phyloP scores from a whole-genome alignment of 2,329 filamentous ascomycete genomes.

The Chaetomium globosum region DNA sequence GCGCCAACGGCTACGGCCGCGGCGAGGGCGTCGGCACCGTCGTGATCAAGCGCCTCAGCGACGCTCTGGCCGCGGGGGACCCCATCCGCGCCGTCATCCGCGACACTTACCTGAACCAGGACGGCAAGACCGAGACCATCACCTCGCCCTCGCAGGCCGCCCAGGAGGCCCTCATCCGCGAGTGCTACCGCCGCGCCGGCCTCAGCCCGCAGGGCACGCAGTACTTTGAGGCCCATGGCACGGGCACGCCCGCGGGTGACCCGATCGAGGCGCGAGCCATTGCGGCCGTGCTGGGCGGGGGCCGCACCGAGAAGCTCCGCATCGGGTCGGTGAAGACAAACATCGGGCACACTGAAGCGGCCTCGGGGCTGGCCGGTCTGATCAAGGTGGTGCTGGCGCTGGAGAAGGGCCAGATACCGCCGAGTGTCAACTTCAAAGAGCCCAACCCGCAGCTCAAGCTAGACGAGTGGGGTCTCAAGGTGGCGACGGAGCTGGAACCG shows the following conservation, averaged over 20 bases:
- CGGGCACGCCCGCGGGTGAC: constrained; percentile 34
- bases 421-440: constrained; percentile 40
- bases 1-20: constrained; percentile 42
- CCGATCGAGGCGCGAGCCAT: constrained; percentile 35
- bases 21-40: constrained; percentile 42
- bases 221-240: constrained; percentile 37
- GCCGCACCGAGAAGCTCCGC: constrained; percentile 23
- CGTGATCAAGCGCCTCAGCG: constrained; percentile 46
- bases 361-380: constrained; percentile 43
- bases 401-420: constrained; percentile 40
- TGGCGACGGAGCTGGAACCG: constrained; percentile 24
- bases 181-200: constrained; percentile 35
- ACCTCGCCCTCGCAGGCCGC: constrained; percentile 43
- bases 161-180: constrained; percentile 40
- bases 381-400: constrained; percentile 41
- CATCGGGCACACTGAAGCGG: constrained; percentile 45
- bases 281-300: constrained; percentile 22
- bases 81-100: constrained; percentile 42
- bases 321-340: constrained; percentile 37
- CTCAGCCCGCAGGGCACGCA: constrained; percentile 23
- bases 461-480: constrained; percentile 39
- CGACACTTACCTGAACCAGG: constrained; percentile 41
- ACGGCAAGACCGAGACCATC: constrained; percentile 46
- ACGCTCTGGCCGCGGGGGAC: constrained; percentile 48
- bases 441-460: constrained; percentile 35